Evolutionary conservation across 2,329 filamentous ascomycete genomes (phyloP), one percentile per base, ranked within the genome.

Genomic region (Nothomitra cinnamomea): DNA sequence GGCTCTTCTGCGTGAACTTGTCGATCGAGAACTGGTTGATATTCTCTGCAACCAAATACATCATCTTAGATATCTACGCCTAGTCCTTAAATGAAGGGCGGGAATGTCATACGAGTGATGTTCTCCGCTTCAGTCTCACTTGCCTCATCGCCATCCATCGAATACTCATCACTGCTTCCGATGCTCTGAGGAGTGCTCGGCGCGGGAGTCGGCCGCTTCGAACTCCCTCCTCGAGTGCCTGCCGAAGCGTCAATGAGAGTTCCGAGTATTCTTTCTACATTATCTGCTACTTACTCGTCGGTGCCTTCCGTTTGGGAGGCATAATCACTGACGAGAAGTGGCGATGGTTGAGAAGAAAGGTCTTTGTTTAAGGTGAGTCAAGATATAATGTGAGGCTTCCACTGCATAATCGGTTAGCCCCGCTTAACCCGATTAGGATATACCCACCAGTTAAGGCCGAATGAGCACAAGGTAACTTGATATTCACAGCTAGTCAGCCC

Each of bases 161-260:
- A 75, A 63, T 75, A 80, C 58, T 79, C 77, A 61, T 78, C 76
- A 58, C 74, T 72, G 64, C 76, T 79, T 52, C 65, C 68, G 55
- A 73, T 57, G 55, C 65, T 68, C 36, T 69, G 67, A 25, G 66
- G 67, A 10, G 67, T 64, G 22, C 64, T 65, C 22, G 70, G 68
- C 40, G 70, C 69, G 17, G 70, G 70, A 10, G 70, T 73, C 8
- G 69, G 62, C 49, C 71, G 68, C 58, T 75, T 75, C 17, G 71
- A 70, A 21, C 67, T 65, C 60, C 74, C 70, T 55, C 65, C 69
- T 48, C 56, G 63, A 66, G 32, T 24, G 32, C 38, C 52, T 43
- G 12, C 41, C 13, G 19, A 42, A n/a, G 7, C 32, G 45, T 43
- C n/a, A 47, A 28, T 41, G 19, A 48, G 8, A 10, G 32, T 21